Evolutionary conservation across 495 filamentous ascomycete species (phyloP).

Genomic region (Talaromyces nanjingensis): DNA sequence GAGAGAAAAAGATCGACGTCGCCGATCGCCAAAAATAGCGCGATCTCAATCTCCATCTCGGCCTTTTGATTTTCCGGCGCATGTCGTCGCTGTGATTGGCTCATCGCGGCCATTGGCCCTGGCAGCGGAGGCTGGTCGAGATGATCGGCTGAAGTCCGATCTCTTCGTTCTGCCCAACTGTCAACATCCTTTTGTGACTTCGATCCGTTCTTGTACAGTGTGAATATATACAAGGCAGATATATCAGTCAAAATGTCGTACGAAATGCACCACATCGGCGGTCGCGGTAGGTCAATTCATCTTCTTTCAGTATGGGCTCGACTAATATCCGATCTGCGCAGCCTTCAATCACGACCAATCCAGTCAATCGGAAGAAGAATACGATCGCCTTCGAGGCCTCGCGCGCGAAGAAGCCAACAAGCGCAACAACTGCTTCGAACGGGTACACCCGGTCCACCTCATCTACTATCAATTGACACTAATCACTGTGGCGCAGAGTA

Average conservation of each 20-base stretch:
- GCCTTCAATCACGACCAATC: conserved; percentile 75
- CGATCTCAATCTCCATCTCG: background rate
- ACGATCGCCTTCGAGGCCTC: conserved; percentile 81
- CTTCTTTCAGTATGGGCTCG: background rate
- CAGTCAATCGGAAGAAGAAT: conserved; percentile 70
- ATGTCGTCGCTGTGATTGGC: background rate
- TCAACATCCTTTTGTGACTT: background rate
- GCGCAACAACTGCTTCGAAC: conserved; percentile 66
- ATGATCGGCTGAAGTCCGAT: conserved; percentile 5
- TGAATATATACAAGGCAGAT: background rate
- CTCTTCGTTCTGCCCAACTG: background rate
- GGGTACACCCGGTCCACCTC: conserved; percentile 32
- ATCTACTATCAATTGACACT: background rate
- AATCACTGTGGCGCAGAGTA: no score
- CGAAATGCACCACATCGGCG: conserved; percentile 58
- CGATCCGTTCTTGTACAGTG: background rate
- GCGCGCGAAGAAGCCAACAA: conserved; percentile 72
- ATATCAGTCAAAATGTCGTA: conserved; percentile 41
- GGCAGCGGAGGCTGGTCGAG: background rate
- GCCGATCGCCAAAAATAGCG: background rate
- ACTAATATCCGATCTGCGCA: conserved; percentile 21
- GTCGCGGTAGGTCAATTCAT: conserved; percentile 36
- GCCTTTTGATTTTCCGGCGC: background rate
- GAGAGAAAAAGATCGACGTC: conserved; percentile 2
- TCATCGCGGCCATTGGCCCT: background rate